A percentile compares a stretch with the other conserved stretches of the same genome.
phyloP scores from a whole-genome alignment of 441 rosid genomes.

The Populus hybrid region DNA sequence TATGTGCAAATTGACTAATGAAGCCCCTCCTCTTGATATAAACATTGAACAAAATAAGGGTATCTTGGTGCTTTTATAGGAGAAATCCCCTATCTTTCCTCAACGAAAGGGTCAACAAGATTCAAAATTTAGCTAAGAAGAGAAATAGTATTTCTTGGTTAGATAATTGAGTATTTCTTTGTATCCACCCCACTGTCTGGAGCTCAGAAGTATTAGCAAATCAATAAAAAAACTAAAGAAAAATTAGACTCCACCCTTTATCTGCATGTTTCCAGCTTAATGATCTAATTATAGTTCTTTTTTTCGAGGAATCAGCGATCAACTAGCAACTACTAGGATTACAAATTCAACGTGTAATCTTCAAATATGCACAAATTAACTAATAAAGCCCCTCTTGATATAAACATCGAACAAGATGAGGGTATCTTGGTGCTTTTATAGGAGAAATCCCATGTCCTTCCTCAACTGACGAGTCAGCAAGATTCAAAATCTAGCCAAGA shows the following conservation, averaged over 20 bases:
- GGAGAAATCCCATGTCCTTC: too few species aligned
- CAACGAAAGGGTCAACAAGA: not conserved
- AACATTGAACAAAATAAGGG: not conserved
- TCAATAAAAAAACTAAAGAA: too few species aligned
- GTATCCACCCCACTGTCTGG: too few species aligned
- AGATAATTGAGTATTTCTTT: too few species aligned
- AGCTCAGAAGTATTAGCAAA: too few species aligned
- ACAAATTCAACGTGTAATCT: too few species aligned
- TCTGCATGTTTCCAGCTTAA: too few species aligned
- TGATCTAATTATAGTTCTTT: too few species aligned
- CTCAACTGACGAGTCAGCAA: not conserved
- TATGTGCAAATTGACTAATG: not conserved
- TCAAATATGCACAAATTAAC: not conserved
- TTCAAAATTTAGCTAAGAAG: not conserved
- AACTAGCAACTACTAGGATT: not conserved
- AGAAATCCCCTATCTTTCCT: not conserved
- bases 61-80: not conserved
- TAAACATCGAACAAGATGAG: not conserved
- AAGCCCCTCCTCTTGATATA: not conserved
- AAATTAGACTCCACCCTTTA: too few species aligned
- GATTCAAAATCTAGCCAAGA: not conserved
- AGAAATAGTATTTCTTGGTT: not conserved
- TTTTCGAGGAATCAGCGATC: too few species aligned
- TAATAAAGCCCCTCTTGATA: not conserved
- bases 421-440: not conserved